These are phyloP conservation scores for Cryomyces minteri DNA, from an alignment of 495 filamentous ascomycete species.

Conservation along the genomic window DNA sequence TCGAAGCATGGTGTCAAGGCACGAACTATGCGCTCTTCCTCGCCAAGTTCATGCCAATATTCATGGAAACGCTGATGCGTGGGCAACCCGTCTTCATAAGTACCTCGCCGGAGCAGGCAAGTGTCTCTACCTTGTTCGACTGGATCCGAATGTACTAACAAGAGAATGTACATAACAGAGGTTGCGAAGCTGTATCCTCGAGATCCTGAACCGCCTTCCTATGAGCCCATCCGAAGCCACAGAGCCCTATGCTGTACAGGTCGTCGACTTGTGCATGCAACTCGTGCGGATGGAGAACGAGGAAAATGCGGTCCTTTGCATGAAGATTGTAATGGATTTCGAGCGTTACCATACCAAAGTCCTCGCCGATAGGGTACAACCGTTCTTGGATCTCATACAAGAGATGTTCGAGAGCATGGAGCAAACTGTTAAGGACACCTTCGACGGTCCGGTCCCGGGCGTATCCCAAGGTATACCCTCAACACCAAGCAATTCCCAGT, in stretches of 20 bases:
- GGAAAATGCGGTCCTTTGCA: conserved; percentile 91
- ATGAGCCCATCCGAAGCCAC: conserved; percentile 61
- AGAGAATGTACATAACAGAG: conserved; percentile 31
- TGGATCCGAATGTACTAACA: too few relatives aligned
- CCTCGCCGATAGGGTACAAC: conserved; percentile 61
- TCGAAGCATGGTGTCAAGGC: conserved; percentile 52
- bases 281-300: conserved; percentile 87
- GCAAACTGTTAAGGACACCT: conserved; percentile 78
- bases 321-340: conserved; percentile 95
- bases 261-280: conserved; percentile 76
- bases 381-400: conserved; percentile 78
- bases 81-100: conserved; percentile 84
- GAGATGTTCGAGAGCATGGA: conserved; percentile 93
- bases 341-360: conserved; percentile 80
- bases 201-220: conserved; percentile 84
- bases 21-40: conserved; percentile 58
- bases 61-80: conserved; percentile 56
- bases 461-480: conserved; percentile 36
- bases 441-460: conserved; percentile 52
- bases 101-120: conserved; percentile 43
- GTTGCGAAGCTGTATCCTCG: conserved; percentile 76
- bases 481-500: conserved; percentile 57
- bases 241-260: conserved; percentile 68
- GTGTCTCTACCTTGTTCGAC: too few relatives aligned
- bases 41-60: conserved; percentile 73